Conservation (phyloP, 352 stramenopile species). For the Ophiocytium majus region DNA sequence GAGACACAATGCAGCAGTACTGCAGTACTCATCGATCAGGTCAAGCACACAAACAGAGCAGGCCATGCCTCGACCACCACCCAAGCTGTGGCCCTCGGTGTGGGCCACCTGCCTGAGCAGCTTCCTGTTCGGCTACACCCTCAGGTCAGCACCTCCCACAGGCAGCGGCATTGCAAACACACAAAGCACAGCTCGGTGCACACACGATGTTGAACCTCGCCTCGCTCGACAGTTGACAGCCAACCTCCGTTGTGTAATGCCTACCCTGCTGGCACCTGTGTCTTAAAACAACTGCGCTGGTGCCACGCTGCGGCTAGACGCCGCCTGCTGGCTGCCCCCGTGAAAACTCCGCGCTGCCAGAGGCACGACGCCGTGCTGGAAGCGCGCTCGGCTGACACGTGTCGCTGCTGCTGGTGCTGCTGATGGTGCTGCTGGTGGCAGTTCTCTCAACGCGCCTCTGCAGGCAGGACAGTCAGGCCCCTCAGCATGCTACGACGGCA, state of each 20-base stretch:
- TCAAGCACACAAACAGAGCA: no score
- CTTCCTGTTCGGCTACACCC: conserved; percentile 12
- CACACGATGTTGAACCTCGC: background rate
- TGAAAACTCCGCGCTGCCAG: no score
- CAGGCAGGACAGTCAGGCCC: background rate
- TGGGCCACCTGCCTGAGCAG: background rate
- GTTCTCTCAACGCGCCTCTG: conserved; percentile 17
- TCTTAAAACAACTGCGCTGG: background rate
- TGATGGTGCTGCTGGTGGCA: background rate
- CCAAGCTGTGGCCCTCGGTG: conserved; percentile 10
- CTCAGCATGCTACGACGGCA: background rate
- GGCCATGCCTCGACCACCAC: no score
- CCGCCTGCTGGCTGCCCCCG: background rate
- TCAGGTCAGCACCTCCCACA: background rate
- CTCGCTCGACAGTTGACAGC: background rate
- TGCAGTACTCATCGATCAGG: no score
- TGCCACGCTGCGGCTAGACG: background rate
- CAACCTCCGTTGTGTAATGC: background rate
- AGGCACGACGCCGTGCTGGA: background rate
- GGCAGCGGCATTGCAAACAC: background rate
- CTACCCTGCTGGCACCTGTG: background rate
- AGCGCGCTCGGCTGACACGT: background rate
- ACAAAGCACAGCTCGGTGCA: no score
- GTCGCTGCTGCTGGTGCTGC: background rate
- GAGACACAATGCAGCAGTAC: no score